Conservation (phyloP, 2,329 filamentous ascomycete genomes). For the Emergomyces orientalis region DNA sequence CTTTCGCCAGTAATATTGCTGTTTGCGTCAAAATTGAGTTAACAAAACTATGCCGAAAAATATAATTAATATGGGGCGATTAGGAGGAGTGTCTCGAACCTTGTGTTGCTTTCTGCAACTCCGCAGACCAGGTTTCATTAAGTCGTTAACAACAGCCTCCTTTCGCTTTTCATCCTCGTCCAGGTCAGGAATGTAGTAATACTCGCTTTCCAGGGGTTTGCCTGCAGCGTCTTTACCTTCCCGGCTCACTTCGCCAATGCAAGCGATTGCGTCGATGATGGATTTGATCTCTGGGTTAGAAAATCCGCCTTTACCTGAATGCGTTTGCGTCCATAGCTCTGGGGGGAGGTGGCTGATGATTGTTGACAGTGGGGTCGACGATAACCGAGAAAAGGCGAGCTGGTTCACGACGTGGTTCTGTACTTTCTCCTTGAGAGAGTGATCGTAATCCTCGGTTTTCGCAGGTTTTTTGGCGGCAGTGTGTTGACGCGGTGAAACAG, state of each 20-base stretch:
- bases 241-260: constrained; percentile 78
- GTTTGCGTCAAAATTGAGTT: constrained; percentile 14
- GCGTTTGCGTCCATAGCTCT: constrained; percentile 46
- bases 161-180: constrained; percentile 71
- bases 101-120: constrained; percentile 94
- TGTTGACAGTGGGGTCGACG: constrained; percentile 80
- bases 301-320: constrained; percentile 38
- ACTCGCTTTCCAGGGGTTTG: constrained; percentile 87
- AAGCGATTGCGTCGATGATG: constrained; percentile 64
- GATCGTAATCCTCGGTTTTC: constrained; percentile 17
- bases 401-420: constrained; percentile 89
- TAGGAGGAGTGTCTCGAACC: constrained; percentile 47
- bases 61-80: neutral
- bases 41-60: constrained; percentile 15
- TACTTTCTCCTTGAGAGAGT: constrained; percentile 23
- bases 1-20: constrained; percentile 67
- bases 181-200: constrained; percentile 86
- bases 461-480: constrained; percentile 14
- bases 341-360: constrained; percentile 78
- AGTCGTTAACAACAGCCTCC: constrained; percentile 71
- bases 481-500: constrained; percentile 21
- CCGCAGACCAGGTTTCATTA: constrained; percentile 80
- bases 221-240: constrained; percentile 95
- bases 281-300: constrained; percentile 56
- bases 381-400: constrained; percentile 84